Evolutionary conservation across 352 stramenopile genomes (phyloP).

Genomic region (Phytophthora citrophthora): DNA sequence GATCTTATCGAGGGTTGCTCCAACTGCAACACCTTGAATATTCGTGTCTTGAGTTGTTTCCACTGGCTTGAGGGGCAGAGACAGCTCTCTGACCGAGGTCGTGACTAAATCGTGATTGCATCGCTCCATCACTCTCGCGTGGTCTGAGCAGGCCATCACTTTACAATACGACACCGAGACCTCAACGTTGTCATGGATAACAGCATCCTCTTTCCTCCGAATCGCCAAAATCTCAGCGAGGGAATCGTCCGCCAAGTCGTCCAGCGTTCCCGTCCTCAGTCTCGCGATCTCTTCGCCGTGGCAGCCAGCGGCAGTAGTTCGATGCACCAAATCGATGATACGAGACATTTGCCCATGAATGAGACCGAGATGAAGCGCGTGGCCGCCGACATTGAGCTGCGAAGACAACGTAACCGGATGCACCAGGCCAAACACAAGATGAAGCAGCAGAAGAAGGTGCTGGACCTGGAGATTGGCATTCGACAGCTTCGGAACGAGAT

Average conservation of each 20-base stretch:
- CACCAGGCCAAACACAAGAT: slow-evolving; percentile 22
- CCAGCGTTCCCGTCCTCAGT: slow-evolving; percentile 6
- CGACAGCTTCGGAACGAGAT: slow-evolving; percentile 13
- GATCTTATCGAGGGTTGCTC: too few relatives aligned
- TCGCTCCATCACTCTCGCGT: too few relatives aligned
- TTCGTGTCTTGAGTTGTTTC: too few relatives aligned
- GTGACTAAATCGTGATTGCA: too few relatives aligned
- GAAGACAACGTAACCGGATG: slow-evolving; percentile 13
- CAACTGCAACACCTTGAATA: too few relatives aligned
- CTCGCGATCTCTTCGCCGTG: slow-evolving; percentile 2
- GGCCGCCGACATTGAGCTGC: slow-evolving; percentile 3
- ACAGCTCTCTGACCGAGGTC: too few relatives aligned
- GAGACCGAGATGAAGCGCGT: not conserved
- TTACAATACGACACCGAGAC: not conserved
- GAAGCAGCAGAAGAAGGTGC: slow-evolving; percentile 13
- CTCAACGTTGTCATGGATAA: not conserved
- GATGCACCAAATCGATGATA: slow-evolving; percentile 6
- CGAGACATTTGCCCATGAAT: not conserved
- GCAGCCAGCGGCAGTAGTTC: slow-evolving; percentile 7
- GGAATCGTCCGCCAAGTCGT: slow-evolving; percentile 10
- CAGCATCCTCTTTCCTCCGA: slow-evolving; percentile 5
- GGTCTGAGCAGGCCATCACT: not conserved
- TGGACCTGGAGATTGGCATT: slow-evolving; percentile 10
- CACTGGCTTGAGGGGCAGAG: too few relatives aligned
- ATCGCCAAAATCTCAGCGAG: slow-evolving; percentile 4